Conservation (phyloP, 2,329 filamentous ascomycete genomes). For the Akanthomyces dipterigenus region DNA sequence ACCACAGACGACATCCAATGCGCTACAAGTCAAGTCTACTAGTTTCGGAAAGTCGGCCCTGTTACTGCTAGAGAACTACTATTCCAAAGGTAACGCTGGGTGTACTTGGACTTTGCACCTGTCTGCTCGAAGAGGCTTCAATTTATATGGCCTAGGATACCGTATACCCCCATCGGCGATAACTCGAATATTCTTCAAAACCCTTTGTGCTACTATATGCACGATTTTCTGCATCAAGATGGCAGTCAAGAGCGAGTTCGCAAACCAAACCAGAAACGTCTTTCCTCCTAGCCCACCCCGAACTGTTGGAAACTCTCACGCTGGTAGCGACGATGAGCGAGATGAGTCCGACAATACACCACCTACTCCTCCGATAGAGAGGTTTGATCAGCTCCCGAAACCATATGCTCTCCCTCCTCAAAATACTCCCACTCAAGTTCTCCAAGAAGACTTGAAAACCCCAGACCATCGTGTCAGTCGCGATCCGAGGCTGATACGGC, state of each 20-base stretch:
- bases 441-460: slow-evolving; percentile 73
- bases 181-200: background rate
- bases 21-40: background rate
- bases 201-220: background rate
- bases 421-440: slow-evolving; percentile 52
- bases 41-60: background rate
- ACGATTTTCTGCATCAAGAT: background rate
- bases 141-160: background rate
- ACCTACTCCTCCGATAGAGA: slow-evolving; percentile 10
- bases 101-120: background rate
- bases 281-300: slow-evolving; percentile 10
- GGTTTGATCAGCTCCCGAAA: slow-evolving; percentile 16
- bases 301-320: slow-evolving; percentile 24
- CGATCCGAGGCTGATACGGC: slow-evolving; percentile 72
- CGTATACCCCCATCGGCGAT: background rate
- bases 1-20: background rate
- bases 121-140: background rate
- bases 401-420: slow-evolving; percentile 63
- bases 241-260: background rate
- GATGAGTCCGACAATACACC: background rate
- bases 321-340: slow-evolving; percentile 26
- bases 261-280: background rate
- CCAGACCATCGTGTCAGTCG: slow-evolving; percentile 76
- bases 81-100: background rate
- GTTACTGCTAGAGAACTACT: background rate